phyloP scores from a whole-genome alignment of 2,329 filamentous ascomycete species.

The Dothiorella sarmentorum region DNA sequence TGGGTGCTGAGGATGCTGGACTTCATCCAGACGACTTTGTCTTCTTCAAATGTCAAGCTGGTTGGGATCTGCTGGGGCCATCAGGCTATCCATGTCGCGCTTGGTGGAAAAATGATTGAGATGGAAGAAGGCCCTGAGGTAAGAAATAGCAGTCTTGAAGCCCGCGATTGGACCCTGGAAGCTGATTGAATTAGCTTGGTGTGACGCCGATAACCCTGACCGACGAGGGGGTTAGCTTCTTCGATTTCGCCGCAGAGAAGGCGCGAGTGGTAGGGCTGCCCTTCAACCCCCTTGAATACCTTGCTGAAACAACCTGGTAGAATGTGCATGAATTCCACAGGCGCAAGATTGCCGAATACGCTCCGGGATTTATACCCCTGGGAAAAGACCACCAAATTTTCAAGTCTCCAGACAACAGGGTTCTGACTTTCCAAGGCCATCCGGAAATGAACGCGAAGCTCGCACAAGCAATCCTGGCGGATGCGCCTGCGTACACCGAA shows the following conservation, averaged over 20 bases:
- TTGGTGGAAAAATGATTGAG: slow-evolving; percentile 3
- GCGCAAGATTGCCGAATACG: slow-evolving; percentile 1
- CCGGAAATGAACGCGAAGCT: slow-evolving; percentile 16
- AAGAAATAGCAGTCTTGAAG: background rate
- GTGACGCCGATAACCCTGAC: background rate
- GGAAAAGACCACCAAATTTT: slow-evolving; percentile 7
- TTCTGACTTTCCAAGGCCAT: slow-evolving; percentile 18
- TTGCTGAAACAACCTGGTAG: background rate
- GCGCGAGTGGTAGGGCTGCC: background rate
- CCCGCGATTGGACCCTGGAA: background rate
- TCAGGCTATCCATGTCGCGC: slow-evolving; percentile 13
- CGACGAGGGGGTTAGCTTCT: background rate
- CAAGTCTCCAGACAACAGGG: slow-evolving; percentile 10
- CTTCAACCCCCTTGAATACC: background rate
- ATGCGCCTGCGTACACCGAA: slow-evolving; percentile 7
- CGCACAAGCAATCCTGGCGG: slow-evolving; percentile 4
- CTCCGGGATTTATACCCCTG: slow-evolving; percentile 11
- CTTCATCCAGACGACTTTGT: background rate
- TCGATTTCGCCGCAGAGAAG: slow-evolving; percentile 7
- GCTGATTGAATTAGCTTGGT: slow-evolving; percentile 1
- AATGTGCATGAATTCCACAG: slow-evolving; percentile 16
- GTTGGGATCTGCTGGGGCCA: slow-evolving; percentile 17
- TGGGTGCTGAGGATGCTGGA: slow-evolving; percentile 16
- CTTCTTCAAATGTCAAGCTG: background rate
- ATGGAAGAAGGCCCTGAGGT: slow-evolving; percentile 15